phyloP scores from a whole-genome alignment of 23 red algal genomes.

The Gracilaria domingensis region DNA sequence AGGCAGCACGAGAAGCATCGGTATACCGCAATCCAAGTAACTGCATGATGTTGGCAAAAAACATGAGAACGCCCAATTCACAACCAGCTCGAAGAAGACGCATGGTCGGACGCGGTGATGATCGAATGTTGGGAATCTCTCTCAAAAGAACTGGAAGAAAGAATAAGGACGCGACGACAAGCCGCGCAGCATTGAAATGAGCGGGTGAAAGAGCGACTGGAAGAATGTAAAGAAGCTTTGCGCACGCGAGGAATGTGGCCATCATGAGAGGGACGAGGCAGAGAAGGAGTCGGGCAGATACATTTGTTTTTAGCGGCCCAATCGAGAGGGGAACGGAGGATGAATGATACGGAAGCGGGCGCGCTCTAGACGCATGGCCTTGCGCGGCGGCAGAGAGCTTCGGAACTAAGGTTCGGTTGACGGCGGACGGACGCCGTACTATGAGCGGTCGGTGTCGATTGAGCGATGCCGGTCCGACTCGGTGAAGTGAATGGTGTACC shows the following conservation, averaged over 20 bases:
- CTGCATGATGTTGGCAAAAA: constrained; percentile 81
- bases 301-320: neutral
- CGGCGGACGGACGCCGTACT: neutral
- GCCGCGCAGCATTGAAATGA: constrained; percentile 60
- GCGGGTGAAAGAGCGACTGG: constrained; percentile 41
- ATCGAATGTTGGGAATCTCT: constrained; percentile 33
- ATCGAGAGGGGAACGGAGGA: constrained; percentile 23
- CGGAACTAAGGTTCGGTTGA: neutral
- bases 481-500: constrained; percentile 18
- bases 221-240: constrained; percentile 56
- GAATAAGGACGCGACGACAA: constrained; percentile 45
- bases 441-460: neutral
- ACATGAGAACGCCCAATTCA: constrained; percentile 83
- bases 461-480: neutral
- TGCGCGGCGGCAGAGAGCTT: constrained; percentile 18
- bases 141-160: constrained; percentile 49
- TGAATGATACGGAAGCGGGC: neutral
- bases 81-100: constrained; percentile 45
- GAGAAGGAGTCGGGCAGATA: constrained; percentile 36
- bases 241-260: constrained; percentile 46
- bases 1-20: constrained; percentile 85
- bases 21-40: constrained; percentile 76
- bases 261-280: constrained; percentile 51
- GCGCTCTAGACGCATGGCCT: neutral
- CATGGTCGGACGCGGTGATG: constrained; percentile 22